Percentiles rank a stretch among this genome's conserved stretches.
Conservation (phyloP, 805 yeast species). For the Suhomyces vadensis region DNA sequence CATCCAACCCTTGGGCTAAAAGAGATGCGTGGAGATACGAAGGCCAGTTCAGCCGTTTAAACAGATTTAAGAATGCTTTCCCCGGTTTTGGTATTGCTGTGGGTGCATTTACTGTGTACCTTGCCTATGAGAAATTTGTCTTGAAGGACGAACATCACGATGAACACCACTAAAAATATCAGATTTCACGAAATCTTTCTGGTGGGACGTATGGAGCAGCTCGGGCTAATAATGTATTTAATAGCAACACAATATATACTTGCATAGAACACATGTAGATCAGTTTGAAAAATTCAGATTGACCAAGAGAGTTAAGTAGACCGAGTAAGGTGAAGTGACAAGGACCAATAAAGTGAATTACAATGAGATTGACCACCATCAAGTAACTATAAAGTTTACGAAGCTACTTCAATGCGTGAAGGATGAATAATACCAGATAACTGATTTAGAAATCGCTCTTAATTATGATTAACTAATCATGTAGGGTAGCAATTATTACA, state of each 20-base stretch:
- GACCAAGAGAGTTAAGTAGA: background rate
- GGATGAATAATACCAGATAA: too few relatives aligned
- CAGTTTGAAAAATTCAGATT: too few relatives aligned
- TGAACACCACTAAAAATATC: constrained; percentile 17
- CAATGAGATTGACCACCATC: too few relatives aligned
- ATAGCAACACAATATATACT: background rate
- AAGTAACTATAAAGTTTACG: too few relatives aligned
- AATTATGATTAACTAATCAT: too few relatives aligned
- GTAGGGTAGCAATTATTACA: too few relatives aligned
- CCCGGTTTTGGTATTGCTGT: constrained; percentile 83
- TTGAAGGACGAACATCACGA: constrained; percentile 30
- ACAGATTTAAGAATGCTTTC: constrained; percentile 68
- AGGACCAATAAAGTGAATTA: background rate
- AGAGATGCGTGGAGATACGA: constrained; percentile 93
- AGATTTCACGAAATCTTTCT: too few relatives aligned
- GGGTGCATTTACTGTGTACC: constrained; percentile 68
- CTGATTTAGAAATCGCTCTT: too few relatives aligned
- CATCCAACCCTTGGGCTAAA: constrained; percentile 32
- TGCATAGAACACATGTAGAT: background rate
- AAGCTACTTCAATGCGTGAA: too few relatives aligned
- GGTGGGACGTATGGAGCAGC: too few relatives aligned
- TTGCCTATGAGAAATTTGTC: constrained; percentile 59
- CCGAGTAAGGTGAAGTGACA: background rate
- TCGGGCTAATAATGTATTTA: background rate
- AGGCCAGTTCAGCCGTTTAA: constrained; percentile 72